A percentile compares a stretch with the other conserved stretches of the same genome.
phyloP scores from a whole-genome alignment of 2,329 filamentous ascomycete genomes.

The Phialophora expanda region DNA sequence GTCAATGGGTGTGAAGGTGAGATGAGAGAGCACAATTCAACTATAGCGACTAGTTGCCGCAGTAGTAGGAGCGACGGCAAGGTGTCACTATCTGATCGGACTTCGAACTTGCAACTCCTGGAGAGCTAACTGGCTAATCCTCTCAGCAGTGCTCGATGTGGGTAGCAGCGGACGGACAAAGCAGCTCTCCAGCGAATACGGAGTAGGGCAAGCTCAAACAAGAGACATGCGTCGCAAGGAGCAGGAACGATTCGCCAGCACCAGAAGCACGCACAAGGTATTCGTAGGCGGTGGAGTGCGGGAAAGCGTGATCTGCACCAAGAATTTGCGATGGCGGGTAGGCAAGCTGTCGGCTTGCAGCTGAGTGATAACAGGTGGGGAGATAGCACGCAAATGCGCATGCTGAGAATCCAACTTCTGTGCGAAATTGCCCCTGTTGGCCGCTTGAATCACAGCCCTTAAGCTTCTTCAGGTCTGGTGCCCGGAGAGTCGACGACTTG shows the following conservation, averaged over 20 bases:
- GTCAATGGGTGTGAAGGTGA: constrained; percentile 2
- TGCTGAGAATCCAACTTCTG: constrained; percentile 13
- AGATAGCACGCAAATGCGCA: background rate
- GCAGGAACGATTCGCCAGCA: constrained; percentile 24
- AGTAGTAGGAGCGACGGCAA: constrained; percentile 24
- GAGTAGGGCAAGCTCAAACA: constrained; percentile 4
- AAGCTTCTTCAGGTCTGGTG: constrained; percentile 15
- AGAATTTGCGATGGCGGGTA: constrained; percentile 11
- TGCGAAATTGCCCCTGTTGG: background rate
- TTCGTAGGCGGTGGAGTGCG: background rate
- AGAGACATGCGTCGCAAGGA: constrained; percentile 18
- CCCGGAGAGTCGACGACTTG: constrained; percentile 11
- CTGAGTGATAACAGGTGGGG: constrained; percentile 22
- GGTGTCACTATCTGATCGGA: constrained; percentile 17
- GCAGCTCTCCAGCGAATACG: constrained; percentile 4
- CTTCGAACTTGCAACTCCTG: background rate
- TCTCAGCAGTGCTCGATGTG: background rate
- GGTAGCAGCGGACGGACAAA: constrained; percentile 16
- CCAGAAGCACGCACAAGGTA: constrained; percentile 2
- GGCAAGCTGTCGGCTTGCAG: background rate
- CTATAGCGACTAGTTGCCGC: constrained; percentile 8
- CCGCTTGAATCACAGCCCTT: constrained; percentile 2
- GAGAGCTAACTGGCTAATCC: background rate
- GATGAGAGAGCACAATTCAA: constrained; percentile 9
- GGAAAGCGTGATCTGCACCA: constrained; percentile 9